Conservation (phyloP, 2,329 filamentous ascomycete genomes). For the Colletotrichum higginsianum region DNA sequence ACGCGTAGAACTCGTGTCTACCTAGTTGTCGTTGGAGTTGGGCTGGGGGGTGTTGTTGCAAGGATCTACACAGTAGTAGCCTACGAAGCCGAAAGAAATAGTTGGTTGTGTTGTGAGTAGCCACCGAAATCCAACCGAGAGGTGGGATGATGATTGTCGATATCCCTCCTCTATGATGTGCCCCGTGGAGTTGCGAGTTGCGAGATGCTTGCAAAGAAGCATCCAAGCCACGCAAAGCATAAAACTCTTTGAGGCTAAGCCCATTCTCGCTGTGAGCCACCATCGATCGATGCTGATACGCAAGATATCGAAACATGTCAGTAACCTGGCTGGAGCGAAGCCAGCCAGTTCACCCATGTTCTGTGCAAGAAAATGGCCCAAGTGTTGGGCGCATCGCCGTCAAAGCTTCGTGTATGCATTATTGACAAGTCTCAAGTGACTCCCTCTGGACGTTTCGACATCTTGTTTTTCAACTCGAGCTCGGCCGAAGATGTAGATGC, state of each 20-base stretch:
- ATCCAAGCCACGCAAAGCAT: conserved; percentile 25
- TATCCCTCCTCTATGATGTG: neutral
- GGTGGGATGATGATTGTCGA: conserved; percentile 12
- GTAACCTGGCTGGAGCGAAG: conserved; percentile 19
- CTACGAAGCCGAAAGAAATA: neutral
- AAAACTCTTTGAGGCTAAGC: neutral
- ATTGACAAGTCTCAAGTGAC: conserved; percentile 9
- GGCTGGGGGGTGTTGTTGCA: neutral
- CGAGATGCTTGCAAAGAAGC: neutral
- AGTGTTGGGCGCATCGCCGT: conserved; percentile 25
- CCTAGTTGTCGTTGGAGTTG: conserved; percentile 25
- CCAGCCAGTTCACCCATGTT: conserved; percentile 5
- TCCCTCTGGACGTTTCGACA: conserved; percentile 13
- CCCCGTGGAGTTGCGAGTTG: neutral
- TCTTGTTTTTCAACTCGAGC: neutral
- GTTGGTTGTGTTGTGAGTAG: neutral
- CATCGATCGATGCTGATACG: conserved; percentile 3
- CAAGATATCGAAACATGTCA: neutral
- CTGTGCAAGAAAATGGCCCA: conserved; percentile 26
- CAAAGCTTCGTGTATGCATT: conserved; percentile 15
- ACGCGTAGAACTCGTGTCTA: conserved; percentile 5
- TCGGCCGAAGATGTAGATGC: neutral
- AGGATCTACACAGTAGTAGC: neutral
- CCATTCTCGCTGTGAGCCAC: neutral
- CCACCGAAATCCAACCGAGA: conserved; percentile 13